phyloP scores from a whole-genome alignment of 225 moss, liverwort and hornwort species.

The Straminergon stramineum region DNA sequence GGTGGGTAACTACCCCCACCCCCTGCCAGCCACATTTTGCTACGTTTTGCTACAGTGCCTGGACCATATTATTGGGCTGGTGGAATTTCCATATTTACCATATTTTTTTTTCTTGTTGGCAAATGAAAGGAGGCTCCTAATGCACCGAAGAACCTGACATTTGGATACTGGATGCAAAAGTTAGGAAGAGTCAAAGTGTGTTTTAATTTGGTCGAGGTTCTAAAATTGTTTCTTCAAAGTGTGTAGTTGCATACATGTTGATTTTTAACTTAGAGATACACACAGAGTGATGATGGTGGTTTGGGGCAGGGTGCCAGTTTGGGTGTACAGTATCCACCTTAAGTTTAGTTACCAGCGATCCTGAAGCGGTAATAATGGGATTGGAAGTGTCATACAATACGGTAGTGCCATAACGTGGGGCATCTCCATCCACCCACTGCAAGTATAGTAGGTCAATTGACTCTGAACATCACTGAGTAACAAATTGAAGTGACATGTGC shows the following conservation, averaged over 20 bases:
- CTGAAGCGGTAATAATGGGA: neutral
- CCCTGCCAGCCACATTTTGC: too few species aligned
- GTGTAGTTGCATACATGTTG: neutral
- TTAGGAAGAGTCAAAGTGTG: fast-evolving
- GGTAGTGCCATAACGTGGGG: neutral
- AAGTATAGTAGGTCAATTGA: neutral
- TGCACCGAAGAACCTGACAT: fast-evolving
- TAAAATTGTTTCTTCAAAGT: fast-evolving
- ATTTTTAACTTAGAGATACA: neutral
- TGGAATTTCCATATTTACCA: neutral
- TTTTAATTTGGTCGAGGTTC: fast-evolving
- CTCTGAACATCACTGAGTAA: neutral
- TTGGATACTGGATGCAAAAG: fast-evolving
- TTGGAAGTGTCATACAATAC: too few species aligned
- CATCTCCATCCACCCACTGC: neutral
- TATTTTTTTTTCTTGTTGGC: neutral
- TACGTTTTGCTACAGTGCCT: too few species aligned
- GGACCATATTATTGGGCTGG: too few species aligned
- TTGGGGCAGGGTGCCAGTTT: fast-evolving
- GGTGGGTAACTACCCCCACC: too few species aligned
- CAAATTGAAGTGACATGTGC: neutral
- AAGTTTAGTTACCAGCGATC: neutral
- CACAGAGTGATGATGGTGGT: too few species aligned
- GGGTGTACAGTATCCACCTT: neutral
- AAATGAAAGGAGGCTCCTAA: neutral